Base-by-base conservation (phyloP, 176 grass and related monocot genomes). In the Ampelocalamus luodianensis region DNA sequence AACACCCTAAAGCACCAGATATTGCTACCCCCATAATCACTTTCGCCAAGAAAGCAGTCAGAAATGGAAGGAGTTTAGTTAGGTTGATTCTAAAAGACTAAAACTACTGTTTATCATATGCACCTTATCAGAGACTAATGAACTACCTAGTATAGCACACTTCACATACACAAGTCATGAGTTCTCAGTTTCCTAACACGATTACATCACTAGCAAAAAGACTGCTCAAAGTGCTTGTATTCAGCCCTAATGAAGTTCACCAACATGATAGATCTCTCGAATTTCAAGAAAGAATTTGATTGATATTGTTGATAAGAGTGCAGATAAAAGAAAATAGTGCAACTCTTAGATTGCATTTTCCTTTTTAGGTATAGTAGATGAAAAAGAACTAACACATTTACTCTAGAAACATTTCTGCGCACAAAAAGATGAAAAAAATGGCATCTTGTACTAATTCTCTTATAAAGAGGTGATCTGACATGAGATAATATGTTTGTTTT, bases 281-380 rank as follows among this genome's bases (percentile, higher is more conserved):
- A 63, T 71, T 48, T 80, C 22, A 85, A 68, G 50, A 80, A 77
- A 73, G 0, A 10, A 58, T 67, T 67, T 80, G 6, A 22, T 74
- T 45, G 48, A 73, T 37, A 79, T 46, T 72, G 23, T 72, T 5
- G 55, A 84, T 43, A 65, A 79, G 15, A 40, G 13, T 54, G n/a
- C 12, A 10, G 40, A 22, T 3, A 13, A 59, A 18, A 29, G 29
- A 29, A 53, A 44, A 22, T 38, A 79, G 15, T 5, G 8, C 16
- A 2, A 24, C 36, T 56, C 7, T 39, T 20, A 58, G 48, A 68
- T 59, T 61, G 27, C 0, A 53, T 53, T 80, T 32, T 26, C 27
- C 24, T 23, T 64, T 39, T 74, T 61, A 50, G 18, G 54, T 63
- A 37, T 50, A 50, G 13, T 24, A 74, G 40, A 50, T 37, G 42